Conservation (phyloP, 2,329 filamentous ascomycete genomes). For the Talaromyces sp. region DNA sequence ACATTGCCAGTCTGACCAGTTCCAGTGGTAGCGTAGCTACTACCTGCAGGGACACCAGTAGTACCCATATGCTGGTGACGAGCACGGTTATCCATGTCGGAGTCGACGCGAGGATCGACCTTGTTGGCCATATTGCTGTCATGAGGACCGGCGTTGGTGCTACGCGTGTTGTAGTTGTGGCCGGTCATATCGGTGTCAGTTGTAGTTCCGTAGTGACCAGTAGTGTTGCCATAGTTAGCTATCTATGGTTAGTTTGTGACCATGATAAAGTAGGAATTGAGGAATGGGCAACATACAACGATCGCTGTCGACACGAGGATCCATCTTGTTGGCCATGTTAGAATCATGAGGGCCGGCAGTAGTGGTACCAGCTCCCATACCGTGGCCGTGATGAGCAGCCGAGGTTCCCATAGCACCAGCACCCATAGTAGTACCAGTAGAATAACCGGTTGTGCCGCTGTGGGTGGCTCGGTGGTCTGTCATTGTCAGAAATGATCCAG, state of each 20-base stretch:
- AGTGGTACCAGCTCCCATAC: slow-evolving; percentile 21
- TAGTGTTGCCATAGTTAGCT: slow-evolving; percentile 33
- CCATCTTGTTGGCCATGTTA: slow-evolving; percentile 38
- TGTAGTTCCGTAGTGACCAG: background rate
- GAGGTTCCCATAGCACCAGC: slow-evolving; percentile 21
- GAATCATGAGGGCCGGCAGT: slow-evolving; percentile 35
- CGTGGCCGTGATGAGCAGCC: slow-evolving; percentile 31
- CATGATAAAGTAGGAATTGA: slow-evolving; percentile 26
- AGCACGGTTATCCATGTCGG: slow-evolving; percentile 19
- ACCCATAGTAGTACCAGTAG: slow-evolving; percentile 3
- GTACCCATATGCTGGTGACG: slow-evolving; percentile 16
- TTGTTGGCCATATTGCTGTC: slow-evolving; percentile 31
- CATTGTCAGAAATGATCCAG: background rate
- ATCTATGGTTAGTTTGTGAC: slow-evolving; percentile 42
- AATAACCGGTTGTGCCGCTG: slow-evolving; percentile 9
- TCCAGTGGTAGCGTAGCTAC: slow-evolving; percentile 19
- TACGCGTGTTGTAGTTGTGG: slow-evolving; percentile 20
- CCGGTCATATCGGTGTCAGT: background rate
- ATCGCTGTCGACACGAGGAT: slow-evolving; percentile 33
- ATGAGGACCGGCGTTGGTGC: slow-evolving; percentile 38
- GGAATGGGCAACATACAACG: slow-evolving; percentile 14
- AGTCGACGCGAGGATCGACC: slow-evolving; percentile 43
- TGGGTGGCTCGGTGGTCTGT: slow-evolving; percentile 9
- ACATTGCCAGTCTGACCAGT: slow-evolving; percentile 17
- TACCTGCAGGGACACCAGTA: slow-evolving; percentile 12